Percentiles rank a stretch among this genome's conserved stretches.
phyloP scores from a whole-genome alignment of 2,329 filamentous ascomycete species.

The Macroventuria anomochaeta region DNA sequence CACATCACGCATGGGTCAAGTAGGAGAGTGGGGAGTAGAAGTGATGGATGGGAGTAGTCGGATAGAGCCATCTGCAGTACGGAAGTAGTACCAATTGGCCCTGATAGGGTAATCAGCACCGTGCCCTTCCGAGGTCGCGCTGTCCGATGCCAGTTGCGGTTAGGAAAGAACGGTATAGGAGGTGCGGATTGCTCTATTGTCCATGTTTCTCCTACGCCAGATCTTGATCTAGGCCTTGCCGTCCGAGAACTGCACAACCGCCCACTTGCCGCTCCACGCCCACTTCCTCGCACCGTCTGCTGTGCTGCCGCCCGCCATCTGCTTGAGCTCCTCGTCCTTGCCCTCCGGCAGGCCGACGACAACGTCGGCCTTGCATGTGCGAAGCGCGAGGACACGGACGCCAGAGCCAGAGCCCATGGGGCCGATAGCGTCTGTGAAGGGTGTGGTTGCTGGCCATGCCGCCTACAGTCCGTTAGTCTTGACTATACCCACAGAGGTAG shows the following conservation, averaged over 20 bases:
- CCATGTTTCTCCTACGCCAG: too few relatives aligned
- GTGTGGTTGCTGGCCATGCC: conserved; percentile 84
- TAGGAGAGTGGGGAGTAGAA: too few relatives aligned
- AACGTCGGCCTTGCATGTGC: conserved; percentile 96
- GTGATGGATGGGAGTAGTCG: too few relatives aligned
- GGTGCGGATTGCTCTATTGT: too few relatives aligned
- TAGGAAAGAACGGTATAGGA: too few relatives aligned
- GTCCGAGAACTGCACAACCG: conserved; percentile 84
- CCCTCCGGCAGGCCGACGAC: conserved; percentile 86
- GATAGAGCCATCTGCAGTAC: too few relatives aligned
- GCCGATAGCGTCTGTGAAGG: conserved; percentile 83
- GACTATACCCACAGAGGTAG: background rate
- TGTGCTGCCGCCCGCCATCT: conserved; percentile 72
- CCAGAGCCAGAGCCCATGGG: conserved; percentile 82
- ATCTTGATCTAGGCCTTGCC: conserved; percentile 64
- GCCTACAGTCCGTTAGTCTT: conserved; percentile 56
- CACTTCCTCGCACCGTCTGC: conserved; percentile 76
- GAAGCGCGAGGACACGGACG: conserved; percentile 81
- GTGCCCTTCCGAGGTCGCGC: too few relatives aligned
- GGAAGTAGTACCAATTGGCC: too few relatives aligned
- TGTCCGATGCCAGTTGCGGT: too few relatives aligned
- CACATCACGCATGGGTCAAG: too few relatives aligned
- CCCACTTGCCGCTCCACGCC: conserved; percentile 97
- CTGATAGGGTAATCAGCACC: too few relatives aligned
- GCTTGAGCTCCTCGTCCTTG: conserved; percentile 79